phyloP scores from a whole-genome alignment of 2,329 filamentous ascomycete genomes.

The Chaetoscypha palmicola region DNA sequence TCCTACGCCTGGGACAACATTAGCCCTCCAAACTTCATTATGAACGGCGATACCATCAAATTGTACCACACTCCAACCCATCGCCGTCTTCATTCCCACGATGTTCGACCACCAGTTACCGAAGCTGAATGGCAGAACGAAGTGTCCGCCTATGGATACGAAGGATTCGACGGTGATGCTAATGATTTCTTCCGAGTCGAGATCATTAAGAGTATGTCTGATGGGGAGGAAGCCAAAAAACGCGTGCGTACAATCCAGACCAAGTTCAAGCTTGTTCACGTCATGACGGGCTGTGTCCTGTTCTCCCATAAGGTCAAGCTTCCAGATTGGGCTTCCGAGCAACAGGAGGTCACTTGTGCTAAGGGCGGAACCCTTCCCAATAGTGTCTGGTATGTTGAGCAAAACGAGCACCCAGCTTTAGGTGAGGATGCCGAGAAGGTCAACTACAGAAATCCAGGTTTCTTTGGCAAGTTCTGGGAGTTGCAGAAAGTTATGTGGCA shows the following conservation, averaged over 20 bases:
- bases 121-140: conserved; percentile 94
- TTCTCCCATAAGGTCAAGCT: conserved; percentile 99
- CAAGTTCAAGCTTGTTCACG: conserved; percentile 89
- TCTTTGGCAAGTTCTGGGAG: conserved; percentile 97
- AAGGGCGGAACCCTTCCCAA: conserved; percentile 87
- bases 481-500: conserved; percentile 98
- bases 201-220: conserved; percentile 85
- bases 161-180: conserved; percentile 92
- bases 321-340: conserved; percentile 94
- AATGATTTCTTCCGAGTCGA: conserved; percentile 95
- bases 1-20: conserved; percentile 77
- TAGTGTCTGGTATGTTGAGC: conserved; percentile 94
- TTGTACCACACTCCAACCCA: conserved; percentile 79
- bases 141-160: conserved; percentile 93
- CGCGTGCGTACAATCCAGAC: conserved; percentile 89
- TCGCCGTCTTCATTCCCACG: conserved; percentile 90
- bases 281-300: conserved; percentile 93
- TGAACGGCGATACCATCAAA: conserved; percentile 72
- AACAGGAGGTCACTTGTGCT: conserved; percentile 98
- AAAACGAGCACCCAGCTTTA: conserved; percentile 76
- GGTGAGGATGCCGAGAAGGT: conserved; percentile 77
- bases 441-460: conserved; percentile 90
- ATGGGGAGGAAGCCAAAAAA: conserved; percentile 70
- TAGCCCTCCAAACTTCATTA: conserved; percentile 58
- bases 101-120: conserved; percentile 78